Conservation (phyloP, 306 rosid species). For the Oemleria cerasiformis region DNA sequence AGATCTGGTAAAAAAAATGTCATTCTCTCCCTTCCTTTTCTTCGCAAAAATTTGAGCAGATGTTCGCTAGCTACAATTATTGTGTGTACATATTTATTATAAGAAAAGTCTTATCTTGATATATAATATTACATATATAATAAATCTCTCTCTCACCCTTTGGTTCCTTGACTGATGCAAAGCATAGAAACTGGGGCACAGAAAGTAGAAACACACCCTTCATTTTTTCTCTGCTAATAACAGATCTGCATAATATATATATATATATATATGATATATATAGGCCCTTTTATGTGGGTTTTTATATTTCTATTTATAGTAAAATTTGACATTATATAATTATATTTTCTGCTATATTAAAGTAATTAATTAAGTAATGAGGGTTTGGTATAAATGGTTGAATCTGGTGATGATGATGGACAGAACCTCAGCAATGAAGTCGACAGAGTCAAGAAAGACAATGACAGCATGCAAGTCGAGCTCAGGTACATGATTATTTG, state of each 20-base stretch:
- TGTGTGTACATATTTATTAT: not conserved
- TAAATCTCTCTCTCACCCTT: not conserved
- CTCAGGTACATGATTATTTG: conserved; percentile 42
- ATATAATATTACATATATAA: not conserved
- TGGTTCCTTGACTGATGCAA: conserved; percentile 3
- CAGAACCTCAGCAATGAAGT: conserved; percentile 82
- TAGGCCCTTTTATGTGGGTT: not conserved
- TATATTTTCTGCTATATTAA: not conserved
- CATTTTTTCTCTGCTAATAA: not conserved
- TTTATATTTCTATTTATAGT: not conserved
- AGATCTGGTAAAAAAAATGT: conserved; percentile 49
- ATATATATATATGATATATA: no score
- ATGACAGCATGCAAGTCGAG: conserved; percentile 81
- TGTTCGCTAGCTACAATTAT: no score
- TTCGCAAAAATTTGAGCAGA: conserved; percentile 40
- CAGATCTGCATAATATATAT: not conserved
- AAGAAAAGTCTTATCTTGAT: conserved; percentile 16
- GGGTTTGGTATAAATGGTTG: conserved; percentile 23
- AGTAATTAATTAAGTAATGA: not conserved
- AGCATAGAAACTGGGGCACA: not conserved
- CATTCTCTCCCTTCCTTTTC: conserved; percentile 38
- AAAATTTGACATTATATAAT: not conserved
- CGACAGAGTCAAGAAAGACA: conserved; percentile 81
- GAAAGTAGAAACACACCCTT: no score
- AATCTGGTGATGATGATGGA: not conserved